Evolutionary conservation across 495 filamentous ascomycete genomes (phyloP).

Genomic region (Hypoxylon perforatum): DNA sequence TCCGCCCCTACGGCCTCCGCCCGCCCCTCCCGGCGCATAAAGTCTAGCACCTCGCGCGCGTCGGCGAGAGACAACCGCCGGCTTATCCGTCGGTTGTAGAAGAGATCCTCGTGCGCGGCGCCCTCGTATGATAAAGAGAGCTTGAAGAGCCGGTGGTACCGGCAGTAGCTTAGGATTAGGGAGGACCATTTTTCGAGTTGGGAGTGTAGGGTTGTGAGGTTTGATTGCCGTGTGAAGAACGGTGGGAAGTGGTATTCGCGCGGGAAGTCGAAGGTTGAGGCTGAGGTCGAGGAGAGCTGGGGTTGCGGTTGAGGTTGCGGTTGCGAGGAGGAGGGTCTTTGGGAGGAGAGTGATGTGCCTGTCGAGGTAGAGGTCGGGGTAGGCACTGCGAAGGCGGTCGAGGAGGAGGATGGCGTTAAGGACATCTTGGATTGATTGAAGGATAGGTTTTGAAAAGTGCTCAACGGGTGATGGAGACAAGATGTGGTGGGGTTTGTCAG

Average conservation of each 20-base stretch:
- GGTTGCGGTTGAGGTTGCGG: background rate
- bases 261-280: slow-evolving; percentile 61
- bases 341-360: too few species aligned
- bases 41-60: slow-evolving; percentile 74
- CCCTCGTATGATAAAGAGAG: slow-evolving; percentile 64
- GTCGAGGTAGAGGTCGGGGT: slow-evolving; percentile 9
- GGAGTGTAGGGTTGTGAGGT: slow-evolving; percentile 75
- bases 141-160: slow-evolving; percentile 75
- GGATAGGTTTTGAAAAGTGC: background rate
- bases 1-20: slow-evolving; percentile 74
- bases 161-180: slow-evolving; percentile 88
- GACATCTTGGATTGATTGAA: slow-evolving; percentile 1
- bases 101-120: slow-evolving; percentile 51
- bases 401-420: slow-evolving; percentile 7
- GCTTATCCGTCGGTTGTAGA: slow-evolving; percentile 62
- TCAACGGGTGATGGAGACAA: background rate
- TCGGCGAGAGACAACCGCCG: slow-evolving; percentile 71
- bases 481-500: too few species aligned
- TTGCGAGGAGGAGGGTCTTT: slow-evolving; percentile 4
- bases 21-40: slow-evolving; percentile 74
- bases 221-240: slow-evolving; percentile 84
- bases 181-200: slow-evolving; percentile 86
- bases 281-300: too few species aligned
- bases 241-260: slow-evolving; percentile 73
- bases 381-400: too few species aligned